Percentiles rank a stretch among this genome's conserved stretches.
These are phyloP conservation scores for Yamadazyma dendronema DNA, from an alignment of 1,139 yeast genomes.

Conservation along the genomic window DNA sequence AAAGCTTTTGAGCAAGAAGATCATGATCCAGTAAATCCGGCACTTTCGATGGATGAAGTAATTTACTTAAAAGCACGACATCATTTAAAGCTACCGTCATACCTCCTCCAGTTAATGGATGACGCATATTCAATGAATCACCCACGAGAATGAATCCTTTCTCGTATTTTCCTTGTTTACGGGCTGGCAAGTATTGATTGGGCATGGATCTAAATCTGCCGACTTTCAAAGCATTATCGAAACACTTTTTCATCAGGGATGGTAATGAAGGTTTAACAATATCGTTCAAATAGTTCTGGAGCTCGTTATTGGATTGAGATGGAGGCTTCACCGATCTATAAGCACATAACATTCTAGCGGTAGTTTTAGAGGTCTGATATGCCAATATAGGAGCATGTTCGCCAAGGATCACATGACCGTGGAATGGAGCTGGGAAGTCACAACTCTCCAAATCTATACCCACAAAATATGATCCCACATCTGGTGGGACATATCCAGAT, in stretches of 20 bases:
- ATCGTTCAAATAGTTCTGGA: constrained; percentile 57
- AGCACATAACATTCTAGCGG: constrained; percentile 89
- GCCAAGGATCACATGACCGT: constrained; percentile 91
- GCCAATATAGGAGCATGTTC: constrained; percentile 83
- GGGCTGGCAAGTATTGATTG: constrained; percentile 84
- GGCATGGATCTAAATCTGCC: constrained; percentile 85
- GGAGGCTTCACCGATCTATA: constrained; percentile 77
- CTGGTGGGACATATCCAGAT: constrained; percentile 55
- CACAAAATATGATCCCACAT: constrained; percentile 79
- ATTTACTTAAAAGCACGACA: constrained; percentile 63
- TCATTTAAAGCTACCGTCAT: constrained; percentile 97
- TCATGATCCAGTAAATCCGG: constrained; percentile 60
- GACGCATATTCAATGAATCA: constrained; percentile 96
- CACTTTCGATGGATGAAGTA: constrained; percentile 56
- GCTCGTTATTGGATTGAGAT: constrained; percentile 54
- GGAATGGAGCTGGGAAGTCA: constrained; percentile 63
- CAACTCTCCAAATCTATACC: constrained; percentile 79
- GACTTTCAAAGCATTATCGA: constrained; percentile 41
- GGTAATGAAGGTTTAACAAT: constrained; percentile 75
- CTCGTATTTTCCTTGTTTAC: constrained; percentile 51
- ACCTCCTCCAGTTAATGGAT: constrained; percentile 98
- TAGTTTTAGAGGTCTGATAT: constrained; percentile 80
- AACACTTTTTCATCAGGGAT: constrained; percentile 58
- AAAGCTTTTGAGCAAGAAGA: constrained; percentile 51
- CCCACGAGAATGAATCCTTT: constrained; percentile 87